phyloP scores from a whole-genome alignment of 192 early-diverging fungal species.

The Phlyctochytrium arcticum region DNA sequence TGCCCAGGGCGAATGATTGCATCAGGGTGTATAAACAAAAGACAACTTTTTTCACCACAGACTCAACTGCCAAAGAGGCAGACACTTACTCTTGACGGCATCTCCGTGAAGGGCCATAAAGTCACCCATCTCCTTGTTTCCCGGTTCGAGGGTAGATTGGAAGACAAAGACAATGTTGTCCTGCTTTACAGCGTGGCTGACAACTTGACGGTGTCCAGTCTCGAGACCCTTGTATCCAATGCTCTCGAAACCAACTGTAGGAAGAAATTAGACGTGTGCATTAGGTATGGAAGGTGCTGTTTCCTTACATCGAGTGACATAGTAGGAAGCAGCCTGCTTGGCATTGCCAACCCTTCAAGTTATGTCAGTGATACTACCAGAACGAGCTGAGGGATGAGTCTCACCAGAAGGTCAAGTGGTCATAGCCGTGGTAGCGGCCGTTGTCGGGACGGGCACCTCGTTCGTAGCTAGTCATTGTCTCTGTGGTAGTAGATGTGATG shows the following conservation, averaged over 20 bases:
- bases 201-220: constrained; percentile 83
- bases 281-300: too few relatives aligned
- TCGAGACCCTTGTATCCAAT: constrained; percentile 94
- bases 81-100: constrained; percentile 64
- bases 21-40: too few relatives aligned
- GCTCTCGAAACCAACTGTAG: constrained; percentile 83
- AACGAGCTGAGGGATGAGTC: too few relatives aligned
- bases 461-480: background rate
- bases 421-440: constrained; percentile 66
- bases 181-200: constrained; percentile 82
- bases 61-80: too few relatives aligned
- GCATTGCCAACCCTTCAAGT: constrained; percentile 75
- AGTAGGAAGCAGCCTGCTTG: constrained; percentile 93
- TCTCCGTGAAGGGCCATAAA: constrained; percentile 69
- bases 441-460: constrained; percentile 55
- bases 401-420: constrained; percentile 77
- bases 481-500: too few relatives aligned
- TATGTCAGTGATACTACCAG: too few relatives aligned
- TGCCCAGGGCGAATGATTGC: too few relatives aligned
- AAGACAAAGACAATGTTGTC: constrained; percentile 83
- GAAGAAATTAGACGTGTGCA: background rate
- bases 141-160: constrained; percentile 85
- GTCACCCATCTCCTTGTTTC: constrained; percentile 56
- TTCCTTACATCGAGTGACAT: constrained; percentile 69
- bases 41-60: too few relatives aligned